Percentiles rank a stretch among this genome's conserved stretches.
phyloP scores from a whole-genome alignment of 371 early-diverging fungal genomes.

The Actinomucor elegans region DNA sequence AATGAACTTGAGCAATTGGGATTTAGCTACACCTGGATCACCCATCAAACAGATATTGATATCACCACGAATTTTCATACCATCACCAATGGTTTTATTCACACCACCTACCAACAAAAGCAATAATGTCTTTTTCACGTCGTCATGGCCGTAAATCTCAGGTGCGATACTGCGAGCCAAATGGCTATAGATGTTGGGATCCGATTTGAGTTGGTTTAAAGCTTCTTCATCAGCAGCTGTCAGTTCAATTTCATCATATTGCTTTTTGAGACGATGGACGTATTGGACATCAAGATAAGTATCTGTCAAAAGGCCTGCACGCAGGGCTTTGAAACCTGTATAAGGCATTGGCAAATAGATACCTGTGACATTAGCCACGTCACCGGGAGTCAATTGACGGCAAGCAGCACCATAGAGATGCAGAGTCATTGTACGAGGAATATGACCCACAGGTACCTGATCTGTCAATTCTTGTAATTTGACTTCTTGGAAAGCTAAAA shows the following conservation, averaged over 20 bases:
- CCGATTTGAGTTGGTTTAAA: slow-evolving; percentile 63
- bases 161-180: slow-evolving; percentile 96
- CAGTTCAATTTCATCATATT: slow-evolving; percentile 80
- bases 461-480: slow-evolving; percentile 95
- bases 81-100: slow-evolving; percentile 82
- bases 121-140: slow-evolving; percentile 93
- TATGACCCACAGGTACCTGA: slow-evolving; percentile 98
- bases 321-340: slow-evolving; percentile 89
- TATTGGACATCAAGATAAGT: slow-evolving; percentile 92
- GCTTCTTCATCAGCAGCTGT: slow-evolving; percentile 61
- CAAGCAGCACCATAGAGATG: slow-evolving; percentile 87
- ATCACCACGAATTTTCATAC: slow-evolving; percentile 93
- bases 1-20: slow-evolving; percentile 88
- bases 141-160: slow-evolving; percentile 96
- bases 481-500: slow-evolving; percentile 94
- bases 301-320: slow-evolving; percentile 96
- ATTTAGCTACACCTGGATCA: slow-evolving; percentile 98
- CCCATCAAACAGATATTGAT: slow-evolving; percentile 98
- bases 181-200: slow-evolving; percentile 79
- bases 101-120: slow-evolving; percentile 91
- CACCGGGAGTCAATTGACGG: slow-evolving; percentile 89
- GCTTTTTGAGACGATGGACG: slow-evolving; percentile 84
- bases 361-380: slow-evolving; percentile 87
- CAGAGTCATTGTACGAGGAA: slow-evolving; percentile 95
- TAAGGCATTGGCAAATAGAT: slow-evolving; percentile 95